phyloP scores from a whole-genome alignment of 495 filamentous ascomycete species.

The Glonium stellatum region DNA sequence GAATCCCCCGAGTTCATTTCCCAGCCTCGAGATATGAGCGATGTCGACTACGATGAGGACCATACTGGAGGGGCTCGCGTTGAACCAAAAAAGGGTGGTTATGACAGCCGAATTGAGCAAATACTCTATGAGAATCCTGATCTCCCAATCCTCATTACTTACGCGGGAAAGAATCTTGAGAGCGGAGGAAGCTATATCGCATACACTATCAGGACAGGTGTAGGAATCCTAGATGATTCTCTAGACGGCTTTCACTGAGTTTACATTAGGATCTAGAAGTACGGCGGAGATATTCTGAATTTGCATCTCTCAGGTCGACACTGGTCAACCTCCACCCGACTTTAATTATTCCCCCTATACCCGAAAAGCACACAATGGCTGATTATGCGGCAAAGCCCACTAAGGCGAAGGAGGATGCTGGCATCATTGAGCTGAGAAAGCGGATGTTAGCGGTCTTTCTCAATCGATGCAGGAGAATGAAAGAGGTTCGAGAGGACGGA shows the following conservation, averaged over 20 bases:
- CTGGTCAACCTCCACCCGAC: slow-evolving; percentile 88
- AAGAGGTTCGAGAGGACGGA: slow-evolving; percentile 85
- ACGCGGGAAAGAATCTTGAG: slow-evolving; percentile 92
- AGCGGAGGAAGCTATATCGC: slow-evolving; percentile 86
- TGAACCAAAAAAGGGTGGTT: slow-evolving; percentile 68
- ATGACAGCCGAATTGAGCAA: slow-evolving; percentile 92
- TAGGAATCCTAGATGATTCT: slow-evolving; percentile 40
- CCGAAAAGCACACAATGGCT: slow-evolving; percentile 96
- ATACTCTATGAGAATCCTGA: slow-evolving; percentile 92
- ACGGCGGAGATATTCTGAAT: slow-evolving; percentile 91
- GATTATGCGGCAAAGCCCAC: slow-evolving; percentile 97
- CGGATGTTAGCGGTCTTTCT: slow-evolving; percentile 93
- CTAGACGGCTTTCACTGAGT: slow-evolving; percentile 8
- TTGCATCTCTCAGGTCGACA: slow-evolving; percentile 83
- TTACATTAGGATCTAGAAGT: slow-evolving; percentile 78
- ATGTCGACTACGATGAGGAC: slow-evolving; percentile 56
- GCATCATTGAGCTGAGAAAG: slow-evolving; percentile 92
- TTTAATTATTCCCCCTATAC: slow-evolving; percentile 90
- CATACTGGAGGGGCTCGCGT: slow-evolving; percentile 36
- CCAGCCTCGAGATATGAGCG: slow-evolving; percentile 49
- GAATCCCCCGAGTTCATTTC: slow-evolving; percentile 56
- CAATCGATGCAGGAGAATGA: slow-evolving; percentile 87
- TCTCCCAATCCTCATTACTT: slow-evolving; percentile 77
- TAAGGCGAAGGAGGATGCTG: slow-evolving; percentile 92
- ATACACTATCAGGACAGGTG: slow-evolving; percentile 92